Evolutionary conservation across 768 basidiomycete genomes (phyloP), one percentile per base, ranked within the genome.

Genomic region (Amanita jacksonii): DNA sequence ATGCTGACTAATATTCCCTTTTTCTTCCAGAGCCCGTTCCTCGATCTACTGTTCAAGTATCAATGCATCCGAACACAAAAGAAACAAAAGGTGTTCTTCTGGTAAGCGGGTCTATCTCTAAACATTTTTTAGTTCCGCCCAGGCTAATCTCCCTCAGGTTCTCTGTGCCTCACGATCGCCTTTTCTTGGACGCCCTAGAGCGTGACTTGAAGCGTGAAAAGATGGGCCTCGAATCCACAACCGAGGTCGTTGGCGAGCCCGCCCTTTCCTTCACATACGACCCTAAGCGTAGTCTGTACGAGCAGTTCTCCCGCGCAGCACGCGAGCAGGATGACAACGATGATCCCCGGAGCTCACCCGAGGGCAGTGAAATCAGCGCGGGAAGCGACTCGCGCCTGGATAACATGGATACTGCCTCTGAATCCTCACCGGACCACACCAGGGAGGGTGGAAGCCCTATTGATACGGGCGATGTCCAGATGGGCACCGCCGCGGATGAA

Each of bases 81-180:
- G 74, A 97, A 96, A 67, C 93, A 94, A 67, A 92, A 97, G 62
- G 93, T 97, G n/a, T 97, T 96, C 58, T 96, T 88, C 61, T 97
- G 93, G 92, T 88, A 52, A 43, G 81, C 67, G 19, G 43, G 19
- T 31, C 13, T 20, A 38, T 15, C n/a, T 43, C 16, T 31, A 16
- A 22, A 25, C 13, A 28, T 30, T 37, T 16, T 23, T 16, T 27
- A 9, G 19, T 18, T n/a, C n/a, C n/a, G n/a, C n/a, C n/a, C n/a
- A n/a, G n/a, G 10, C 35, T 15, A 43, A 30, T 24, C 30, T 32
- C 4, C 23, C 41, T 4, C 57, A 93, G 89, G 90, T 96, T 90
- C 66, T 93, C 91, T 5, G 93, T 97, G 5, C 93, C 93, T 2
- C 93, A 97, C 49, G 93, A 97, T 60, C 83, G 92, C 25, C 82